phyloP scores from a whole-genome alignment of 495 filamentous ascomycete species.

The Chlorociboria aeruginascens region DNA sequence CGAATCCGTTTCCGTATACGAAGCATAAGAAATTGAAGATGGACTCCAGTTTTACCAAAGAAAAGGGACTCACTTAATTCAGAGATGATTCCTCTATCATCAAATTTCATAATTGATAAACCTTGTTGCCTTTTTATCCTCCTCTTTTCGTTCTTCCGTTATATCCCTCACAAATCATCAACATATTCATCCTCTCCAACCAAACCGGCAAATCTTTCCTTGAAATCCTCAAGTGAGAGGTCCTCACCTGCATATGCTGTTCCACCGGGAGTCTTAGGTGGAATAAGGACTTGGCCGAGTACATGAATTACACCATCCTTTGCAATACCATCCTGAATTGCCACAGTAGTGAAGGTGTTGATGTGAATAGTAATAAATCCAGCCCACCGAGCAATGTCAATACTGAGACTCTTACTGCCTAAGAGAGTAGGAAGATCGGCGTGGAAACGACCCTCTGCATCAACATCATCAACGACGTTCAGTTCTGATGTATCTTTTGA shows the following conservation, averaged over 20 bases:
- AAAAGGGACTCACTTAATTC: too few species aligned
- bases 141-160: too few species aligned
- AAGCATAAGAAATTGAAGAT: too few species aligned
- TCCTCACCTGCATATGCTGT: conserved; percentile 32
- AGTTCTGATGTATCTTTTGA: not conserved
- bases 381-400: conserved; percentile 55
- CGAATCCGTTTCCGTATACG: too few species aligned
- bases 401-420: conserved; percentile 40
- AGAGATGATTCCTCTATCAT: too few species aligned
- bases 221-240: conserved; percentile 52
- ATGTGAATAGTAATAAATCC: conserved; percentile 54
- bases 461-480: conserved; percentile 4
- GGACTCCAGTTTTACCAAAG: too few species aligned
- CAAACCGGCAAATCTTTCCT: conserved; percentile 15
- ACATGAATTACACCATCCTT: conserved; percentile 70
- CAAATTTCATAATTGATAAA: too few species aligned
- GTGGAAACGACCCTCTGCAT: conserved; percentile 25
- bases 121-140: too few species aligned
- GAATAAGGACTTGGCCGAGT: conserved; percentile 56
- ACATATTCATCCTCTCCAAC: conserved; percentile 3
- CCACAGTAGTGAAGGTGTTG: conserved; percentile 52
- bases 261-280: conserved; percentile 41
- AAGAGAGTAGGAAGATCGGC: conserved; percentile 59
- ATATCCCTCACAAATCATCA: too few species aligned
- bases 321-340: conserved; percentile 52